These are phyloP conservation scores for Exserohilum turcica DNA, from an alignment of 2,329 filamentous ascomycete species.

Conservation along the genomic window DNA sequence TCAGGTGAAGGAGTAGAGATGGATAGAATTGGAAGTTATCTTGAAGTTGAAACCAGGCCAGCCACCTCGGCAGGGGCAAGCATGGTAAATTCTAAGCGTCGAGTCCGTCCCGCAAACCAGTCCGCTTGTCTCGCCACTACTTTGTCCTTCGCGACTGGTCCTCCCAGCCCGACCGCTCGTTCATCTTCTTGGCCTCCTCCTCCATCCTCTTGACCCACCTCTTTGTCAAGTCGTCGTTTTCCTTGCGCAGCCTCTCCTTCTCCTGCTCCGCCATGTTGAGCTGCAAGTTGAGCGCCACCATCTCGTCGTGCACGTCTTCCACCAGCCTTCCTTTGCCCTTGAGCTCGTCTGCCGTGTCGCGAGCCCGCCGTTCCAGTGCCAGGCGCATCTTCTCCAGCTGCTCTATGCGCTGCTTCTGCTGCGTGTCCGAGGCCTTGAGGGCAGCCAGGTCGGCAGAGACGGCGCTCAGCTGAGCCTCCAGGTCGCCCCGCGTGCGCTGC, in stretches of 20 bases:
- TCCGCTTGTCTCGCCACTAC: slow-evolving; percentile 1
- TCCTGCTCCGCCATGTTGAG: slow-evolving; percentile 83
- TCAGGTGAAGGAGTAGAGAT: not conserved
- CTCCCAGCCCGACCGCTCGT: slow-evolving; percentile 51
- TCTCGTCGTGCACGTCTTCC: slow-evolving; percentile 89
- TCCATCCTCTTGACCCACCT: slow-evolving; percentile 90
- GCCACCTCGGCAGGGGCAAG: no score
- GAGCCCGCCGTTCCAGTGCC: slow-evolving; percentile 67
- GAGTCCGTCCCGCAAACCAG: no score
- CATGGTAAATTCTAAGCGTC: no score
- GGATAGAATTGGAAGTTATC: not conserved
- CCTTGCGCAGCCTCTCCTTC: slow-evolving; percentile 71
- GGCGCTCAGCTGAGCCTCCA: slow-evolving; percentile 67
- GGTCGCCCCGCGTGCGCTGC: slow-evolving; percentile 71
- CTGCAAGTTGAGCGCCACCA: slow-evolving; percentile 84
- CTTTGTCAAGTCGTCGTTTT: slow-evolving; percentile 88
- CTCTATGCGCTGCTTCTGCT: slow-evolving; percentile 66
- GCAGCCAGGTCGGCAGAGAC: slow-evolving; percentile 68
- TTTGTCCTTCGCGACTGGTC: slow-evolving; percentile 25
- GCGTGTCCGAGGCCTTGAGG: slow-evolving; percentile 63
- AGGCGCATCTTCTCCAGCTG: slow-evolving; percentile 67
- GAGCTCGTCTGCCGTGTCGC: slow-evolving; percentile 84
- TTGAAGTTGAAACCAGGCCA: no score
- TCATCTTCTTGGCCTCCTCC: slow-evolving; percentile 86
- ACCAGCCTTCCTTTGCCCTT: slow-evolving; percentile 81